phyloP scores from a whole-genome alignment of 2,329 filamentous ascomycete genomes.

The Parascedosporium putredinis region DNA sequence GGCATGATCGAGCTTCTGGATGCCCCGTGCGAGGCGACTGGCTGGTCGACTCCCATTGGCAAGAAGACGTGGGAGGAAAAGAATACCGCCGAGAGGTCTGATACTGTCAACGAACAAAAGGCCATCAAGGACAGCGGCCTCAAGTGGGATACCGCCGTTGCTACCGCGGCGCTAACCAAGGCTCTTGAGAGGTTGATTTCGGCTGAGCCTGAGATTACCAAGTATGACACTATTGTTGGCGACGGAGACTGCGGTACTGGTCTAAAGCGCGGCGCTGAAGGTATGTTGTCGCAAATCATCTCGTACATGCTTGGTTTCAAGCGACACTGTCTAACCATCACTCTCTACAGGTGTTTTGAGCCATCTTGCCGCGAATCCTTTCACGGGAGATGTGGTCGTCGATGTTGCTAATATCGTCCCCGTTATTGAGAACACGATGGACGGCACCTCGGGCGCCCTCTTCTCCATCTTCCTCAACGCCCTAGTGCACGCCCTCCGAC shows the following conservation, averaged over 20 bases:
- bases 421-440: slow-evolving; percentile 47
- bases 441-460: slow-evolving; percentile 50
- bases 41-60: slow-evolving; percentile 56
- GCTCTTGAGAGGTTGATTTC: slow-evolving; percentile 53
- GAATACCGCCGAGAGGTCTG: slow-evolving; percentile 32
- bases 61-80: slow-evolving; percentile 53
- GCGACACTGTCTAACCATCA: slow-evolving; percentile 13
- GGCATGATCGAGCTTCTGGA: slow-evolving; percentile 62
- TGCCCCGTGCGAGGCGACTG: slow-evolving; percentile 56
- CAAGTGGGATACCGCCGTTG: slow-evolving; percentile 38
- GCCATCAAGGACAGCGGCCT: slow-evolving; percentile 35
- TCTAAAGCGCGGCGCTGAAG: slow-evolving; percentile 77
- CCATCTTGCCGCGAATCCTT: slow-evolving; percentile 31
- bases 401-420: slow-evolving; percentile 42
- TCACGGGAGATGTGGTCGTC: slow-evolving; percentile 41
- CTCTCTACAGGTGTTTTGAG: slow-evolving; percentile 36
- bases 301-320: neutral
- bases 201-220: slow-evolving; percentile 61
- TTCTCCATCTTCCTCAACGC: slow-evolving; percentile 84
- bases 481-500: slow-evolving; percentile 53
- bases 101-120: slow-evolving; percentile 20
- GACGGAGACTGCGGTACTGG: slow-evolving; percentile 87
- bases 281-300: slow-evolving; percentile 22
- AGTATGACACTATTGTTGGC: slow-evolving; percentile 72
- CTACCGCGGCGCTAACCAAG: slow-evolving; percentile 41